Percentiles rank a stretch among this genome's conserved stretches.
Evolutionary conservation across 2,329 filamentous ascomycete genomes (phyloP).

Genomic region (Eutypella sp.): DNA sequence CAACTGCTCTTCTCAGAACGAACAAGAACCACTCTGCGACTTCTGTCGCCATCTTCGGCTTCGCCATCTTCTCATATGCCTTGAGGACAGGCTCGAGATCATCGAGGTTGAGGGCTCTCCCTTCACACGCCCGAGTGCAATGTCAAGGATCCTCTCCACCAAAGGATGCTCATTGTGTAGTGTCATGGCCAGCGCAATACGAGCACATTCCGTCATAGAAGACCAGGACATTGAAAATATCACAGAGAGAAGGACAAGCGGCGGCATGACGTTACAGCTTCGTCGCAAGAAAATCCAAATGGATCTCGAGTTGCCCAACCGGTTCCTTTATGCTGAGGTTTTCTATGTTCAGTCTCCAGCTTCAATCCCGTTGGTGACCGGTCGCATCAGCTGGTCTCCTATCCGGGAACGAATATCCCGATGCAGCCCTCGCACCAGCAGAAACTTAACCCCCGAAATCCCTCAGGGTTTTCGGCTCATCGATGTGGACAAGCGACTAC

Average conservation of each 20-base stretch:
- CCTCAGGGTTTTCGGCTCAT: background rate
- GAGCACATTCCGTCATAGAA: background rate
- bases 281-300: background rate
- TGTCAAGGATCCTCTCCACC: background rate
- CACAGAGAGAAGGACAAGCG: background rate
- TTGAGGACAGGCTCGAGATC: background rate
- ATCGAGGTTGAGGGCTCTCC: background rate
- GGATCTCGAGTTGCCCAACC: no score
- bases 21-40: background rate
- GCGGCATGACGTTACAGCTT: background rate
- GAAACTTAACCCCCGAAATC: background rate
- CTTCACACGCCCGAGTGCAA: background rate
- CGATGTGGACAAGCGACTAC: background rate
- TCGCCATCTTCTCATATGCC: background rate
- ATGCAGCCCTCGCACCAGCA: background rate
- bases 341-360: no score
- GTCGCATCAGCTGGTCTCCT: background rate
- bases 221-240: background rate
- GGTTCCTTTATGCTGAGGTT: no score
- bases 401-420: background rate
- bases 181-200: background rate
- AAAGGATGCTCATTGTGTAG: background rate
- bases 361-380: no score
- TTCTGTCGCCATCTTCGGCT: background rate
- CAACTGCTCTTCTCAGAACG: background rate